These are phyloP conservation scores for Physaria fendleri DNA, from an alignment of 345 rosid species.

Conservation along the genomic window DNA sequence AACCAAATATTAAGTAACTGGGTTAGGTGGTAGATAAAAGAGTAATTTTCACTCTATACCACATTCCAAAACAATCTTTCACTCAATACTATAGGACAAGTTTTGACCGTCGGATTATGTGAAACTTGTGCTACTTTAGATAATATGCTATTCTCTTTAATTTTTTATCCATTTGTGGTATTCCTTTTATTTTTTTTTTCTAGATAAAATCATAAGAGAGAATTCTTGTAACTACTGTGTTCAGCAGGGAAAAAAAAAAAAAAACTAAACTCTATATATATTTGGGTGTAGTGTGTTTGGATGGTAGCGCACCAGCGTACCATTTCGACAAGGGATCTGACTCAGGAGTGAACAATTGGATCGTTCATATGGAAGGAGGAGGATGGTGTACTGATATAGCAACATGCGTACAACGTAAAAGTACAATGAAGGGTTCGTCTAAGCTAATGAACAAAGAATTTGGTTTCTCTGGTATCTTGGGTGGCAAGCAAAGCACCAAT, in stretches of 20 bases:
- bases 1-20: no score
- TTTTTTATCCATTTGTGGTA: no score
- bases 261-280: not conserved
- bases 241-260: not conserved
- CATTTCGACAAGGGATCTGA: constrained; percentile 77
- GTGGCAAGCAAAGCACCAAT: constrained; percentile 50
- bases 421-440: constrained; percentile 75
- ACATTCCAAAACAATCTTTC: no score
- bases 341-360: constrained; percentile 74
- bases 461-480: constrained; percentile 83
- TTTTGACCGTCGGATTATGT: no score
- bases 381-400: constrained; percentile 82
- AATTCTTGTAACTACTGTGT: not conserved
- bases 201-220: no score
- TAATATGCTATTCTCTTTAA: no score
- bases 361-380: constrained; percentile 69
- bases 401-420: constrained; percentile 55
- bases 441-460: constrained; percentile 50
- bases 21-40: not conserved
- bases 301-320: constrained; percentile 96
- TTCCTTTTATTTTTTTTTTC: no score
- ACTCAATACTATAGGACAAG: no score
- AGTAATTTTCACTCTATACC: no score
- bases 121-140: no score
- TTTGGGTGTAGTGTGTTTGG: constrained; percentile 91